These are phyloP conservation scores for Rhizopus microsporus DNA, from an alignment of 371 early-diverging fungal genomes.

Conservation along the genomic window DNA sequence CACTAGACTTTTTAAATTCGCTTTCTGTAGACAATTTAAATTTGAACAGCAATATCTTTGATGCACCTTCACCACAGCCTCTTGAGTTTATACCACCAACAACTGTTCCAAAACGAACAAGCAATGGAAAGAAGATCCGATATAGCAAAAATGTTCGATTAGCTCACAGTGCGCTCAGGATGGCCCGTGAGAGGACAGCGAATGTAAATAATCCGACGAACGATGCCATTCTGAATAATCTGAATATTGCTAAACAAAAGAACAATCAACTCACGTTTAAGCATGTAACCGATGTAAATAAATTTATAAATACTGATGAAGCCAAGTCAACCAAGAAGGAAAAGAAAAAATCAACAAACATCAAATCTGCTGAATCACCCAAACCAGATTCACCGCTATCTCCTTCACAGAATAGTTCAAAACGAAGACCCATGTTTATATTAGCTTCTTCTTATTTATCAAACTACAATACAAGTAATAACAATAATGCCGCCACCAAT, in stretches of 20 bases:
- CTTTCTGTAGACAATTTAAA: conserved; percentile 3
- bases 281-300: conserved; percentile 16
- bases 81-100: conserved; percentile 21
- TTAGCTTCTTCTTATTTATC: conserved; percentile 31
- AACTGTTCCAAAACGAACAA: conserved; percentile 37
- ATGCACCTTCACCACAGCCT: conserved; percentile 16
- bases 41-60: neutral
- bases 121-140: conserved; percentile 45
- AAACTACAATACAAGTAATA: conserved; percentile 15
- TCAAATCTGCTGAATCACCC: neutral
- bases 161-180: conserved; percentile 41
- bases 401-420: conserved; percentile 6
- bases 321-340: conserved; percentile 1
- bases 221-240: conserved; percentile 26
- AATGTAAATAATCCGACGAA: conserved; percentile 20
- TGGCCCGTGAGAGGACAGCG: conserved; percentile 33
- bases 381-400: neutral
- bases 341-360: neutral
- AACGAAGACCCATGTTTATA: conserved; percentile 33
- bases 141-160: conserved; percentile 42
- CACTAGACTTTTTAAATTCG: conserved; percentile 17
- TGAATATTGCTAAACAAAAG: conserved; percentile 20
- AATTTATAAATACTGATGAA: conserved; percentile 14
- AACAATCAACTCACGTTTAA: conserved; percentile 15
- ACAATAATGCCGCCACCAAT: neutral